Evolutionary conservation across 179 eudicot species (phyloP).

Genomic region (Nepenthes alata): DNA sequence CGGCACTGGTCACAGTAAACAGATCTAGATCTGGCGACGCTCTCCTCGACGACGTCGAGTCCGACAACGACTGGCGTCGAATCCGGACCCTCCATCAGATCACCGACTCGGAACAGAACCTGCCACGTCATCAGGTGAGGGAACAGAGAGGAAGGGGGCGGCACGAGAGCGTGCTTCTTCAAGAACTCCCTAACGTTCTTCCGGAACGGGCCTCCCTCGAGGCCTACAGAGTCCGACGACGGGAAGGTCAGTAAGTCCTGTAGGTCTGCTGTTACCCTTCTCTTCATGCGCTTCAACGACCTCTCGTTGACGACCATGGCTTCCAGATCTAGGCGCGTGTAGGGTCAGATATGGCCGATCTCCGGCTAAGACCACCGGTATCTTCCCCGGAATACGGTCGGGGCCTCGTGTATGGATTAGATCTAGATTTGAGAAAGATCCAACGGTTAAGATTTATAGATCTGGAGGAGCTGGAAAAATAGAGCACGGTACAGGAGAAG

Average conservation of each 20-base stretch:
- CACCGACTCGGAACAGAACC: slow-evolving; percentile 57
- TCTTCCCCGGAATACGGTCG: too few relatives aligned
- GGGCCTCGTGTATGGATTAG: too few relatives aligned
- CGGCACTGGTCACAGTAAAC: slow-evolving; percentile 95
- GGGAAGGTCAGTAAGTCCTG: slow-evolving; percentile 57
- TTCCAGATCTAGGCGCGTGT: not conserved
- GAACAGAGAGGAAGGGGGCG: slow-evolving; percentile 53
- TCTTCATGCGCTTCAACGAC: slow-evolving; percentile 60
- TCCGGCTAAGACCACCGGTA: too few relatives aligned
- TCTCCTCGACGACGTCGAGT: slow-evolving; percentile 79
- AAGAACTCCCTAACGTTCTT: slow-evolving; percentile 43
- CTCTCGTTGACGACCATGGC: slow-evolving; percentile 79
- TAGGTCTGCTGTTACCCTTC: slow-evolving; percentile 76
- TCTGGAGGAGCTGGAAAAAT: too few relatives aligned
- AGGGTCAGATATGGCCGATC: not conserved
- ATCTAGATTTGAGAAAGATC: too few relatives aligned
- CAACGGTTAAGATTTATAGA: too few relatives aligned
- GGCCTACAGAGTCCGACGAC: slow-evolving; percentile 9
- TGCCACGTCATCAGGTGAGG: slow-evolving; percentile 72
- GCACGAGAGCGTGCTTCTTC: slow-evolving; percentile 44
- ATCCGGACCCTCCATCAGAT: slow-evolving; percentile 17
- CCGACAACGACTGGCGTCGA: slow-evolving; percentile 29
- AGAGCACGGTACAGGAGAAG: too few relatives aligned
- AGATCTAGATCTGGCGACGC: slow-evolving; percentile 69
- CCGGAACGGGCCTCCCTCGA: slow-evolving; percentile 39